phyloP scores from a whole-genome alignment of 1,284 basidiomycete genomes.

The Lentinula novae-zelandiae region DNA sequence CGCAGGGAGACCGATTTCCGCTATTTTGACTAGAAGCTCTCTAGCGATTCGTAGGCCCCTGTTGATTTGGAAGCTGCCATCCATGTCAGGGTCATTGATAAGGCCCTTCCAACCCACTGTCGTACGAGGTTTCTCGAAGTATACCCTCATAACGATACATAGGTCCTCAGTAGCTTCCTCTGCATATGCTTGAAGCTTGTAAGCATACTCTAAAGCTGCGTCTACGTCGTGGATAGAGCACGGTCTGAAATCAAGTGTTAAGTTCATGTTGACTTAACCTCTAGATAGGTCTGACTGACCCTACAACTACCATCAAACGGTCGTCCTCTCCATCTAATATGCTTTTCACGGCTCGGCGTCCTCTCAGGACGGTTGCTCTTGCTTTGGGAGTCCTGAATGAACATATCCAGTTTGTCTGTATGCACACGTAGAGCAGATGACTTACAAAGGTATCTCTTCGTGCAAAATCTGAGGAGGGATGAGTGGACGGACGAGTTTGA shows the following conservation, averaged over 20 bases:
- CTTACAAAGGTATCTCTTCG: conserved; percentile 78
- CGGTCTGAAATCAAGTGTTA: conserved; percentile 35
- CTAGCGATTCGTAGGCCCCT: conserved; percentile 87
- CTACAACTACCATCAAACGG: conserved; percentile 85
- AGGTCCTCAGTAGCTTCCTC: conserved; percentile 71
- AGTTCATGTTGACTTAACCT: neutral
- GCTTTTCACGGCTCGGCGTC: neutral
- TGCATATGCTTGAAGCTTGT: conserved; percentile 60
- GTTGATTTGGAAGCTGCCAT: conserved; percentile 96
- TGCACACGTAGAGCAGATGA: conserved; percentile 9
- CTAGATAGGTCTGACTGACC: conserved; percentile 26
- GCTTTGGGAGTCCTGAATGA: neutral
- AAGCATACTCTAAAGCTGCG: conserved; percentile 90
- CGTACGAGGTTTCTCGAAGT: conserved; percentile 92
- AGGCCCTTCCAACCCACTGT: conserved; percentile 90
- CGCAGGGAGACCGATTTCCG: conserved; percentile 85
- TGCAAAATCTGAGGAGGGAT: conserved; percentile 92
- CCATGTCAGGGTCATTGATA: conserved; percentile 89
- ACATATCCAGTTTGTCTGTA: neutral
- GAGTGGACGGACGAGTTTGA: conserved; percentile 81
- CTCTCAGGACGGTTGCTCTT: neutral
- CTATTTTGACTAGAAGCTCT: conserved; percentile 86
- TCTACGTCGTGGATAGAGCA: conserved; percentile 92
- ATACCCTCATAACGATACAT: conserved; percentile 92
- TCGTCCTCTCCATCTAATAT: conserved; percentile 63